These are phyloP conservation scores for Lactifluus volemus DNA, from an alignment of 768 basidiomycete genomes.

Conservation along the genomic window DNA sequence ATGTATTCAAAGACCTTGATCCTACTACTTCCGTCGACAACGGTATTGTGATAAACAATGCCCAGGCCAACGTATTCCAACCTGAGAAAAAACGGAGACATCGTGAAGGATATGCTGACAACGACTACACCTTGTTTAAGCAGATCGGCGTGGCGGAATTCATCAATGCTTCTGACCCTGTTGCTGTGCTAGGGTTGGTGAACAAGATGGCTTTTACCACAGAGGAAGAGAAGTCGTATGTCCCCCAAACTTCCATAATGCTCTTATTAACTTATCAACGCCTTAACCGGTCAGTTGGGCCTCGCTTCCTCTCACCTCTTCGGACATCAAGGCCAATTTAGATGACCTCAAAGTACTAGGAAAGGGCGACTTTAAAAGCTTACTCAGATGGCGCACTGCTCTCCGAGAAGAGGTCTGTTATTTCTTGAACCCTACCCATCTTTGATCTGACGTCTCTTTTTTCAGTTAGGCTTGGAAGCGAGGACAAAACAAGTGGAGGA, in stretches of 20 bases:
- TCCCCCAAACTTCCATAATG: slow-evolving; percentile 2
- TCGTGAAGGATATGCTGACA: slow-evolving; percentile 92
- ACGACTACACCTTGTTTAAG: slow-evolving; percentile 86
- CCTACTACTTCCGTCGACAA: slow-evolving; percentile 41
- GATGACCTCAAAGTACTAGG: slow-evolving; percentile 94
- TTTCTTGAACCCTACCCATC: slow-evolving; percentile 5
- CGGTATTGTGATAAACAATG: slow-evolving; percentile 53
- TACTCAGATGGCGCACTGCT: slow-evolving; percentile 85
- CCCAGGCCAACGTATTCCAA: slow-evolving; percentile 87
- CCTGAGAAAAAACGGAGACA: slow-evolving; percentile 93
- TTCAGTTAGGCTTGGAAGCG: slow-evolving; percentile 74
- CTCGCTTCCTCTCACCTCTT: slow-evolving; percentile 57
- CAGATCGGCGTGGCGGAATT: slow-evolving; percentile 62
- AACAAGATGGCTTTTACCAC: slow-evolving; percentile 72
- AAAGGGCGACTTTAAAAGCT: slow-evolving; percentile 91
- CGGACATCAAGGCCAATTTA: slow-evolving; percentile 75
- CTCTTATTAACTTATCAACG: slow-evolving; percentile 1
- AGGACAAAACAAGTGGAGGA: slow-evolving; percentile 70
- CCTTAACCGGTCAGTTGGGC: slow-evolving; percentile 50
- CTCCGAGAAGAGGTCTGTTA: slow-evolving; percentile 78
- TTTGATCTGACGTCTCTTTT: not conserved
- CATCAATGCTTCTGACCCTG: slow-evolving; percentile 59
- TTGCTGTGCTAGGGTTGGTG: slow-evolving; percentile 65
- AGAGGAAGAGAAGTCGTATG: slow-evolving; percentile 79
- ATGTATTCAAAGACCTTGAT: slow-evolving; percentile 91